Base-by-base conservation (phyloP, 345 rosid species). In the Lumnitzera littorea region DNA sequence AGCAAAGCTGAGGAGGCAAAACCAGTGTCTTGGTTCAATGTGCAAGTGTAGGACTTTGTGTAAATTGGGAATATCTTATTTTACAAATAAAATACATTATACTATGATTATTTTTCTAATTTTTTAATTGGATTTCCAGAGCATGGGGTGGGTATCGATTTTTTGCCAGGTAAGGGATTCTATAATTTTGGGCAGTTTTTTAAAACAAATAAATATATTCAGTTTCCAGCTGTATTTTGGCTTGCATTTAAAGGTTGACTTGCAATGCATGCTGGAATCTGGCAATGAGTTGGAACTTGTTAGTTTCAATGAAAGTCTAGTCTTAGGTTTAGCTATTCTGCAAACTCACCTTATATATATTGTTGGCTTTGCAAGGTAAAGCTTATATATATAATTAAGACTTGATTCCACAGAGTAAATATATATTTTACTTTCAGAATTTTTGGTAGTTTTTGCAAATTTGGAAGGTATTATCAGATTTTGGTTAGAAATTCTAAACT, bases 221-320 rank as follows among this genome's bases (percentile, higher is more conserved):
- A 14, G 48, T 58, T 53, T 76, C 73, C 82, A 82, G 88, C 86
- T 86, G 94, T 73, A 36, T 41, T 73, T 56, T 68, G 81, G 72
- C 78, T 71, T 53, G 61, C 64, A 15, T 36, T 51, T 43, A 69
- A 55, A 57, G 62, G 70, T 74, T 74, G 78, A 73, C 73, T 65
- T 46, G 43, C 20, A 20, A 20, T 20, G 20, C 48, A 17, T 54
- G 58, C 15, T 58, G 54, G 55, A 50, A 66, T 63, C 80, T 72
- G 80, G 61, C 64, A 63, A 67, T 74, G 81, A 80, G 81, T 65
- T 74, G 80, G 78, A 62, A 60, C n/a, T 60, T 24, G 51, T 56
- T 36, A n/a, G 24, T 36, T 56, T 11, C 48, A 31, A 41, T 36
- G 5, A 17, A 47, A 24, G 48, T 56, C 48, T 11, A 47, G 24